These are phyloP conservation scores for Glonium stellatum DNA, from an alignment of 495 filamentous ascomycete genomes.

Conservation along the genomic window DNA sequence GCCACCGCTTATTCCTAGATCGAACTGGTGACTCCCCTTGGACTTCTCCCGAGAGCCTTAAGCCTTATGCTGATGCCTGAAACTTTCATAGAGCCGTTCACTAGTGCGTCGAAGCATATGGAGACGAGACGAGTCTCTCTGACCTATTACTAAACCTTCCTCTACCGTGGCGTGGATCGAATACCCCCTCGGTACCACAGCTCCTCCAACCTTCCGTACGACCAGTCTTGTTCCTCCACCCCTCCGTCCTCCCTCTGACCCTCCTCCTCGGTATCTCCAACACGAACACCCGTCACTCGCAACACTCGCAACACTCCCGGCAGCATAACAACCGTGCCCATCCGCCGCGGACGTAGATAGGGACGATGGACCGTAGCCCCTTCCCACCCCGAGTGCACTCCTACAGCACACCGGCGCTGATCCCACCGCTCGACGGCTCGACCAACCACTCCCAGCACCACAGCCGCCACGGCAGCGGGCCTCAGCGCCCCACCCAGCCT, in stretches of 20 bases:
- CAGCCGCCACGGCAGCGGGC: no score
- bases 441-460: not conserved
- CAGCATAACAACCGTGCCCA: no score
- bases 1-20: not conserved
- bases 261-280: not conserved
- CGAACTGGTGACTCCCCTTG: not conserved
- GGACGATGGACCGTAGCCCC: not conserved
- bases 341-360: not conserved
- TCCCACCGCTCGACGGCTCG: not conserved
- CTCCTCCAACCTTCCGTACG: not conserved
- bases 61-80: not conserved
- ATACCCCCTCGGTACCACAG: not conserved
- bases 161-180: not conserved
- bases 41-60: not conserved
- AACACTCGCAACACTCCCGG: not conserved
- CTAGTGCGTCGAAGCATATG: not conserved
- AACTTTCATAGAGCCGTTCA: not conserved
- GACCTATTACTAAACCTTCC: not conserved
- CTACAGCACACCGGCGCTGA: not conserved
- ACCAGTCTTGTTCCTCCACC: not conserved
- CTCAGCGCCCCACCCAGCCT: no score
- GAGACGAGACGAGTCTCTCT: not conserved
- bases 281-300: not conserved
- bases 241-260: not conserved
- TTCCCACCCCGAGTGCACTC: slow-evolving; percentile 1